These are phyloP conservation scores for Plasmodium cynomolgi DNA, from an alignment of 169 alveolate genomes.

Conservation along the genomic window DNA sequence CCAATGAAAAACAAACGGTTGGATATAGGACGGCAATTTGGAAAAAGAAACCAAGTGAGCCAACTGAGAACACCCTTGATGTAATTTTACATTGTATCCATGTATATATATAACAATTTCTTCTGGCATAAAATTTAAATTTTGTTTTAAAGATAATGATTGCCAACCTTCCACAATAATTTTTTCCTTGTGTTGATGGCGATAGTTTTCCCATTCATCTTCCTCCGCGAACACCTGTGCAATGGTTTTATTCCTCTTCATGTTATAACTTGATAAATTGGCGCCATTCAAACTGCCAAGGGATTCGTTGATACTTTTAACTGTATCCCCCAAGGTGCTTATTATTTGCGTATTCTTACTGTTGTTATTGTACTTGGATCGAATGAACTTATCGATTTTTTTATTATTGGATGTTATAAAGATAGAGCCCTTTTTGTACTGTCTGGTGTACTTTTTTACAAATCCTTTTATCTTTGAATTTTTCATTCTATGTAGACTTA, in stretches of 20 bases:
- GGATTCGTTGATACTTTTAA: constrained; percentile 34
- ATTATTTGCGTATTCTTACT: constrained; percentile 24
- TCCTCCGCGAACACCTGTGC: constrained; percentile 84
- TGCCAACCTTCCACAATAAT: constrained; percentile 83
- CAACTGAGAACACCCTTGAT: constrained; percentile 86
- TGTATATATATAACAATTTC: constrained; percentile 90
- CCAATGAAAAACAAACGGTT: constrained; percentile 89
- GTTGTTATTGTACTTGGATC: constrained; percentile 30
- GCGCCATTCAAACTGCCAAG: constrained; percentile 30
- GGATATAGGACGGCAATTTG: constrained; percentile 84
- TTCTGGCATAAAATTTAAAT: constrained; percentile 81
- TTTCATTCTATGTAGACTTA: constrained; percentile 13
- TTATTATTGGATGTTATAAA: constrained; percentile 25
- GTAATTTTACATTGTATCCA: constrained; percentile 89
- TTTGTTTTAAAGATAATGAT: constrained; percentile 80
- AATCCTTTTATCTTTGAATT: constrained; percentile 22
- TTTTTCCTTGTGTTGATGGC: constrained; percentile 75
- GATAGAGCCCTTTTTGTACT: constrained; percentile 17
- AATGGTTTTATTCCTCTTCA: constrained; percentile 62
- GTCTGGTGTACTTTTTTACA: constrained; percentile 34
- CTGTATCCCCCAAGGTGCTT: not conserved
- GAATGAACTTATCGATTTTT: constrained; percentile 40
- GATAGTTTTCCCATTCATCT: constrained; percentile 86
- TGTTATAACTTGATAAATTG: constrained; percentile 20
- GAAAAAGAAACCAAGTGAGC: constrained; percentile 87